phyloP scores from a whole-genome alignment of 2,329 filamentous ascomycete genomes.

The Drechslerella dactyloides region DNA sequence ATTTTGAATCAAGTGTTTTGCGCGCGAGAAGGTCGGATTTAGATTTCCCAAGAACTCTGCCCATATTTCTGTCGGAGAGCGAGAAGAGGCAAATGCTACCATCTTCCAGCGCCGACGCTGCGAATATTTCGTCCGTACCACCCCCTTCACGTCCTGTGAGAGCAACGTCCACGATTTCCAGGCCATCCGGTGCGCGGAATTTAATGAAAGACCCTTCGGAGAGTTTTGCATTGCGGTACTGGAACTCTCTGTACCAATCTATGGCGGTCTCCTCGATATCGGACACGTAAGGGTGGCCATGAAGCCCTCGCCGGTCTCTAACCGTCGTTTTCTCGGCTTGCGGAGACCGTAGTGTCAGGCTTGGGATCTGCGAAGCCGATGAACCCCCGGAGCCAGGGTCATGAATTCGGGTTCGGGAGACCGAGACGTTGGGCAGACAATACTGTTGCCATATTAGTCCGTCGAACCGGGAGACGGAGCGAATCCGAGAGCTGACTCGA shows the following conservation, averaged over 20 bases:
- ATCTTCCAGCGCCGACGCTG: constrained; percentile 51
- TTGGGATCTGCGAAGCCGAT: neutral
- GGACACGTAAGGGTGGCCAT: constrained; percentile 14
- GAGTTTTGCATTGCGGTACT: constrained; percentile 52
- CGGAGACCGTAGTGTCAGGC: neutral
- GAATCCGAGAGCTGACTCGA: constrained; percentile 38
- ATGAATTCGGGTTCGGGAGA: neutral
- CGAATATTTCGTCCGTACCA: constrained; percentile 26
- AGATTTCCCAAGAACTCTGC: constrained; percentile 47
- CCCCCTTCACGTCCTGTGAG: constrained; percentile 24
- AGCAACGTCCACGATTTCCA: constrained; percentile 51
- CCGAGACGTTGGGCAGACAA: constrained; percentile 16
- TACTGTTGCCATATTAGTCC: constrained; percentile 25
- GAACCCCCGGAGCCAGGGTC: neutral
- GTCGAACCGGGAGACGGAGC: constrained; percentile 43
- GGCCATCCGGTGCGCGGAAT: constrained; percentile 42
- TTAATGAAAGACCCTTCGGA: constrained; percentile 43
- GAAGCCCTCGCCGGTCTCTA: constrained; percentile 6
- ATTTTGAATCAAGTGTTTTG: constrained; percentile 13
- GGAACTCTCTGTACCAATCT: constrained; percentile 55
- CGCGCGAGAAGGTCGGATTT: constrained; percentile 37
- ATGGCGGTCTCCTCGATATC: constrained; percentile 46
- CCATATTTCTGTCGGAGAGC: constrained; percentile 42
- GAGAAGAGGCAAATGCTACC: constrained; percentile 53
- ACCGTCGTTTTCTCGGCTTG: constrained; percentile 12